A percentile compares a stretch with the other conserved stretches of the same genome.
Evolutionary conservation across 2,329 filamentous ascomycete genomes (phyloP).

Genomic region (Beauveria rudraprayagi): DNA sequence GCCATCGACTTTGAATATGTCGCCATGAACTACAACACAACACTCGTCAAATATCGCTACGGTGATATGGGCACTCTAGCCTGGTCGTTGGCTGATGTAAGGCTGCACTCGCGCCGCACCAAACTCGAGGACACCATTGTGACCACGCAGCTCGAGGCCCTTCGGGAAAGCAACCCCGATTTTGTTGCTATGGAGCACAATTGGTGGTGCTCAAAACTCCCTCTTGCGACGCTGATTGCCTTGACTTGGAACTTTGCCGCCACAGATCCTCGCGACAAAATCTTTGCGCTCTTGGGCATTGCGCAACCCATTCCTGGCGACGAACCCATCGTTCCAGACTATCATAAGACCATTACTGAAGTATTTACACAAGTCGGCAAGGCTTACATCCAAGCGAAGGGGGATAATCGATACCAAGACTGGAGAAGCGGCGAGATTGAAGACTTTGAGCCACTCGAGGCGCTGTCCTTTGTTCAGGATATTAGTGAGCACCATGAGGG

Average conservation of each 20-base stretch:
- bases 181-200: constrained; percentile 1
- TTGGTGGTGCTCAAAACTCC: background rate
- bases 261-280: constrained; percentile 15
- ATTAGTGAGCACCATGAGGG: background rate
- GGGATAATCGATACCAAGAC: constrained; percentile 9
- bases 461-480: constrained; percentile 2
- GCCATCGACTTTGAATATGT: constrained; percentile 9
- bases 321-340: constrained; percentile 9
- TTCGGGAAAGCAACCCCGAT: background rate
- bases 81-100: constrained; percentile 4
- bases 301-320: background rate
- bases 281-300: constrained; percentile 15
- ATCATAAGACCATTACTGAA: constrained; percentile 2
- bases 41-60: constrained; percentile 6
- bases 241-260: constrained; percentile 14
- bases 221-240: constrained; percentile 4
- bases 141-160: background rate
- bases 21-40: constrained; percentile 1
- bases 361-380: constrained; percentile 7
- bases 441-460: constrained; percentile 1
- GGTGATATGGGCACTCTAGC: constrained; percentile 9
- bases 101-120: constrained; percentile 4
- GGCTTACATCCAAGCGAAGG: constrained; percentile 6
- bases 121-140: constrained; percentile 5
- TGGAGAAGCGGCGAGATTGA: constrained; percentile 9